Evolutionary conservation across 2,329 filamentous ascomycete species (phyloP), one percentile per base, ranked within the genome.

Genomic region (Fusarium caatingaense): DNA sequence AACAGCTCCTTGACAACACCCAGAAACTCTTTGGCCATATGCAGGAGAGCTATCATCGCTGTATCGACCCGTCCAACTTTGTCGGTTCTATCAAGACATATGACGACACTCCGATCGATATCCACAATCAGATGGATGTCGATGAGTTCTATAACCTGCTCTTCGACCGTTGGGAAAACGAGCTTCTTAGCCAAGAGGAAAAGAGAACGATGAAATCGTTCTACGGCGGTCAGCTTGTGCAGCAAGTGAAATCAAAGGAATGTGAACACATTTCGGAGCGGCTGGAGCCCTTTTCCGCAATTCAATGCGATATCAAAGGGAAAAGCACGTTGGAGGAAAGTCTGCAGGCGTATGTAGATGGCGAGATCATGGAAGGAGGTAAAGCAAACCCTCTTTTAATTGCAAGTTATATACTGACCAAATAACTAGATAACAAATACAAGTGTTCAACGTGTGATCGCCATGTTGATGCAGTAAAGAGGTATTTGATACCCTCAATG

Each of bases 81-180:
- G 92, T 96, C 16, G 85, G 85, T 34, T 91, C 89, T 42, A 93
- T 98, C 74, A 91, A 89, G 72, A 95, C 92, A 0, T 95, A 94
- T 61, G 93, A 97, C 37, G 92, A 94, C 61, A 87, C 89, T 4
- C 85, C 88, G 18, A 97, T 99, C 68, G 94, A 98, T 78, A 91
- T 97, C 27, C 89, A 91, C 59, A 89, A 92, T 63, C 96, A 99
- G 79, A 98, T 99, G 93, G 96, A 99, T 77, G 96, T 98, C 8
- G 96, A 98, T 73, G 94, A 98, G 78, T 99, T 98, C 78, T 98
- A 97, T 82, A 97, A 96, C 75, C 86, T 97, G 7, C 86, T 99
- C 0, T 96, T 98, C 74, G 94, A 97, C 78, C 89, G 94, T 27
- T 94, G 94, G 88, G 97, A 99, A 77, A 88, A 89, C 11, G 93